These are phyloP conservation scores for Gymnopilus junonius DNA, from an alignment of 768 basidiomycete species.

Conservation along the genomic window DNA sequence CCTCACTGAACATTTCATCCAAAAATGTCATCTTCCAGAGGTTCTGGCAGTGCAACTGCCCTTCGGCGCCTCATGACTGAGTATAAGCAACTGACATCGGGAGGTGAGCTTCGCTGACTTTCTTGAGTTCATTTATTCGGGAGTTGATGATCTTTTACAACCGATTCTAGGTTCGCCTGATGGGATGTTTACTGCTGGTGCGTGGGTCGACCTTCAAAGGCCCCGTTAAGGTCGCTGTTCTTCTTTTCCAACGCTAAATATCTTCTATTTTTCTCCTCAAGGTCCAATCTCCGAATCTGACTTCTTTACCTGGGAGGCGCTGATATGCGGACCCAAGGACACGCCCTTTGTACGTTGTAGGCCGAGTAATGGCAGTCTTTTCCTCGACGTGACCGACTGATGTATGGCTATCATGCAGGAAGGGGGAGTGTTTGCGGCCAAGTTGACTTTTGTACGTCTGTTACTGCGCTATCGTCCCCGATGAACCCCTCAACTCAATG, in stretches of 20 bases:
- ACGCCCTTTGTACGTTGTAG: slow-evolving; percentile 81
- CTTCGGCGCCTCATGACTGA: slow-evolving; percentile 91
- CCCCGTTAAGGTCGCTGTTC: not conserved
- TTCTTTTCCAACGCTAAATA: not conserved
- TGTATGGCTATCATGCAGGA: slow-evolving; percentile 54
- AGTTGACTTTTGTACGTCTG: slow-evolving; percentile 83
- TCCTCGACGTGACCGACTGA: not conserved
- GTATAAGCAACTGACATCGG: slow-evolving; percentile 83
- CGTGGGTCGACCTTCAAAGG: slow-evolving; percentile 9
- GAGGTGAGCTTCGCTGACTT: slow-evolving; percentile 49
- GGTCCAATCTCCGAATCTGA: slow-evolving; percentile 91
- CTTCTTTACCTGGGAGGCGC: slow-evolving; percentile 96
- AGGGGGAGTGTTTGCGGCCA: slow-evolving; percentile 93
- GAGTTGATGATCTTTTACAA: not conserved
- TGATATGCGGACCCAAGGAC: slow-evolving; percentile 92
- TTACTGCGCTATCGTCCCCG: slow-evolving; percentile 16
- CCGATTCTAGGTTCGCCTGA: slow-evolving; percentile 75
- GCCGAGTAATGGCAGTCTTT: not conserved
- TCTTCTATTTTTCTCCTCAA: slow-evolving; percentile 9
- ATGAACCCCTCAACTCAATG: slow-evolving; percentile 4
- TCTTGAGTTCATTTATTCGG: not conserved
- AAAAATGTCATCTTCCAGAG: slow-evolving; percentile 37
- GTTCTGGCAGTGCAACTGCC: slow-evolving; percentile 68
- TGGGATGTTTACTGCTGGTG: slow-evolving; percentile 95
- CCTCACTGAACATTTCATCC: not conserved